Base-by-base conservation (phyloP, 1,284 basidiomycete species). In the Heterobasidion annosum region DNA sequence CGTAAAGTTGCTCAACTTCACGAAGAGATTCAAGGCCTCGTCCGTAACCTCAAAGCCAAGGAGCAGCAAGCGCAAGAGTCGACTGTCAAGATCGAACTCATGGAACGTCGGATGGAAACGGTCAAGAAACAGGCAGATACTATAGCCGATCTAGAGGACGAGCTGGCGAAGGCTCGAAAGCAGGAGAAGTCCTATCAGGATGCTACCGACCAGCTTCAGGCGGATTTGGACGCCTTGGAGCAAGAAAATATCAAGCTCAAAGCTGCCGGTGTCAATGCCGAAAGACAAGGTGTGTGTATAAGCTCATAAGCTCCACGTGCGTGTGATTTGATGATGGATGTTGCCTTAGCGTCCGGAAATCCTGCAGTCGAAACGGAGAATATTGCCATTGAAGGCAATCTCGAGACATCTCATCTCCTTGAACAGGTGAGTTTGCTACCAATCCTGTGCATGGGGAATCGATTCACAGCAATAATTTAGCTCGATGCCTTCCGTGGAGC, bases 31-130 rank as follows among this genome's bases (percentile, higher is more conserved):
- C 87, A 92, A 64, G 88, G 88, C 34, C 81, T 98, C 55, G 79
- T 87, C 34, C 85, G 93, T 33, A 91, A 82, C 54, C 78, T 98
- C 65, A 89, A 88, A 66, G 73, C 82, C 45, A 84, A 93, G 70
- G 96, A 99, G 59, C 91, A 97, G 74, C 81, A 71, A 40, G 82
- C 94, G 51, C 93, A 98, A 69, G 97, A 99, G 66, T 77, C 85
- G 6, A 74, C 75, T 5, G 93, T 98, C 58, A 98, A 95, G 76
- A 91, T 98, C 54, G 93, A 98, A 68, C 80, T 96, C 8, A 89
- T 99, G 78, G 92, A 96, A 65, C 83, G 93, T 51, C 83, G 93
- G 49, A 86, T 96, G 74, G 95, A 98, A 65, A 80, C 83, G 1
- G 86, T 85, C 57, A 94, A 93, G 76, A 91, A 89, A 66, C 89